phyloP scores from a whole-genome alignment of 2,329 filamentous ascomycete genomes.

The Pyrenochaeta sp. region DNA sequence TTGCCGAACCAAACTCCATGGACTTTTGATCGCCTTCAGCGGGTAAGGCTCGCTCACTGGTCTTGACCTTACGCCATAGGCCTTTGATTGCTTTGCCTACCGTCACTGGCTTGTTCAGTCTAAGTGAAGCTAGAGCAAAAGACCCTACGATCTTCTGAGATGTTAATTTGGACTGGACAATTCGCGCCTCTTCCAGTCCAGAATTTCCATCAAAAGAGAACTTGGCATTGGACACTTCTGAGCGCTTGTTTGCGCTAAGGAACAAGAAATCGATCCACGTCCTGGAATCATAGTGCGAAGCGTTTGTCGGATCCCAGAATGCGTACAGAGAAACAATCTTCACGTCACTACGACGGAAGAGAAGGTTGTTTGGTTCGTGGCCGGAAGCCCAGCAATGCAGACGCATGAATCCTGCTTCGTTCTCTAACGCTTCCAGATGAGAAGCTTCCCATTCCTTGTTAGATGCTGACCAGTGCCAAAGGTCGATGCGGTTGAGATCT shows the following conservation, averaged over 20 bases:
- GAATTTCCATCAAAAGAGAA: constrained; percentile 6
- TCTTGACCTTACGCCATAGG: not conserved
- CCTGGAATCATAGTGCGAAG: not conserved
- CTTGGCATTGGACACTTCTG: not conserved
- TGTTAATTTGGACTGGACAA: constrained; percentile 10
- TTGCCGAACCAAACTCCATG: constrained; percentile 7
- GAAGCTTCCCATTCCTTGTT: constrained; percentile 2
- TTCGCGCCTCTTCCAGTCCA: constrained; percentile 1
- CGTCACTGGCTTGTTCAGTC: not conserved
- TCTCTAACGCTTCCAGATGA: constrained; percentile 5
- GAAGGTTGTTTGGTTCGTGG: not conserved
- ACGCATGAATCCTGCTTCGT: constrained; percentile 2
- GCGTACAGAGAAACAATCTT: constrained; percentile 8
- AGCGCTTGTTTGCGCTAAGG: not conserved
- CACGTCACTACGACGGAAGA: constrained; percentile 2
- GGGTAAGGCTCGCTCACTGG: not conserved
- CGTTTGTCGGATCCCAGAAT: constrained; percentile 3
- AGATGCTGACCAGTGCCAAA: constrained; percentile 3
- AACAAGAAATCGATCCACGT: constrained; percentile 1
- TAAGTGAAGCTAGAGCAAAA: not conserved
- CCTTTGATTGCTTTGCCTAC: not conserved
- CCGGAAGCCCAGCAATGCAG: constrained; percentile 1
- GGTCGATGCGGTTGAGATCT: constrained; percentile 1
- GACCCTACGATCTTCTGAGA: constrained; percentile 4
- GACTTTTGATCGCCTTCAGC: not conserved